phyloP scores from a whole-genome alignment of 805 yeast genomes.

The Wickerhamiella lipophila region DNA sequence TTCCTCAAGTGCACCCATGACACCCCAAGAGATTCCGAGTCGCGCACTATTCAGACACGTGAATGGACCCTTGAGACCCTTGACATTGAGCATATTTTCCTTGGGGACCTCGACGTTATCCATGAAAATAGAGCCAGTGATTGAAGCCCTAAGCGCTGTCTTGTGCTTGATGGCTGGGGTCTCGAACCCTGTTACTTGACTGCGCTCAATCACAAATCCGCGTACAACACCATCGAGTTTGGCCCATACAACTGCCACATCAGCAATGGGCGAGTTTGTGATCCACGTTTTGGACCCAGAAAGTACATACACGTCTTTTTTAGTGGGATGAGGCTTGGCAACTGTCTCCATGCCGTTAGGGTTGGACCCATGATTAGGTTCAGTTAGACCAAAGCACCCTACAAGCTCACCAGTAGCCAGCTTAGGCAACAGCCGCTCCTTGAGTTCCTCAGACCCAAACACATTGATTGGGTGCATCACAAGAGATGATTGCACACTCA shows the following conservation, averaged over 20 bases:
- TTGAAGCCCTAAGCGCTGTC: constrained; percentile 31
- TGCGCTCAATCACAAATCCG: constrained; percentile 34
- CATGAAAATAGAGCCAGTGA: constrained; percentile 34
- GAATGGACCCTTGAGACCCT: constrained; percentile 36
- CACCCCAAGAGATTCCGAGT: constrained; percentile 35
- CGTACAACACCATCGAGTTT: constrained; percentile 34
- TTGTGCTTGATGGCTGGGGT: constrained; percentile 34
- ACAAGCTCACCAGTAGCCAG: constrained; percentile 34
- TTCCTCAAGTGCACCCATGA: constrained; percentile 35
- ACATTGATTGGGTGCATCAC: constrained; percentile 34
- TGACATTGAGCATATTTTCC: constrained; percentile 31
- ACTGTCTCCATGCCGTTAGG: constrained; percentile 47
- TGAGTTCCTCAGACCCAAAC: constrained; percentile 33
- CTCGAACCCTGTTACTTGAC: constrained; percentile 24
- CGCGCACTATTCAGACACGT: constrained; percentile 35
- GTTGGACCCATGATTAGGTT: constrained; percentile 52
- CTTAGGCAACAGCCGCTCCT: constrained; percentile 31
- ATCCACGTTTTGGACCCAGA: constrained; percentile 35
- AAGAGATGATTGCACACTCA: constrained; percentile 35
- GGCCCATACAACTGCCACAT: constrained; percentile 33
- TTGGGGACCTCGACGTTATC: constrained; percentile 35
- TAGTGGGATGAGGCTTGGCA: constrained; percentile 34
- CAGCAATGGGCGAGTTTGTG: constrained; percentile 38
- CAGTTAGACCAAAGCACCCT: constrained; percentile 55
- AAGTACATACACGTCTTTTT: constrained; percentile 31